Evolutionary conservation across 108 stramenopile genomes (phyloP), one percentile per base, ranked within the genome.

Genomic region (Cyclotella sp.): DNA sequence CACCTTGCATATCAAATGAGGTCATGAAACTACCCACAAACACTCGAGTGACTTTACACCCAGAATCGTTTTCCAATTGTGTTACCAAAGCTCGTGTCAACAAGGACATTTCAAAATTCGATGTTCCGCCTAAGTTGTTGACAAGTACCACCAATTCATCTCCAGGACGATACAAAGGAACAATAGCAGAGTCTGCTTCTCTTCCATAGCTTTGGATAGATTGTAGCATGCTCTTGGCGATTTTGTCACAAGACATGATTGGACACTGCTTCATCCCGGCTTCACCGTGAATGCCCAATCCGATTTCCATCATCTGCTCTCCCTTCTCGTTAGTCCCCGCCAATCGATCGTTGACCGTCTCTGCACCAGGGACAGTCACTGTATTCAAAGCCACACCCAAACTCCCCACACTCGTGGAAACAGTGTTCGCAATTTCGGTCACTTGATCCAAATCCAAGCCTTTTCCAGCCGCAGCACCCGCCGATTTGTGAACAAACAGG

Each of bases 211-310:
- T 77, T 27, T 87, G 86, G 70, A 98, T 91, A 9, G 86, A 86
- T 16, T 72, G 52, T 18, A 97, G 76, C 89, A 97, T 91, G 29
- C 76, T 79, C 63, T 80, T 81, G 12, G 92, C 92, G 53, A 96
- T 86, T 29, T 86, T 93, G 70, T 95, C 74, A 10, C 93, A 93
- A 21, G 85, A 81, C 85, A 87, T 64, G 30, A 96, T 47, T 0
- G 87, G 83, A 21, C 84, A 86, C 67, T 93, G 90, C 64, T 70
- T 75, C 68, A 91, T 78, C 3, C 99, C 99, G 9, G 97, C 95
- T 86, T 99, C 99, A 9, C 98, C 99, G 73, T 99, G 98, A 62
- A 99, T 99, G 0, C 99, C 99, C 46, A 99, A 73, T 0, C 98
- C 95, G 70, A 99, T 81, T 74, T 99, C 98, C 79, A 97, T 91